Percentiles rank a stretch among this genome's conserved stretches.
Evolutionary conservation across 2,329 filamentous ascomycete species (phyloP).

Genomic region (Sporothrix globosa): DNA sequence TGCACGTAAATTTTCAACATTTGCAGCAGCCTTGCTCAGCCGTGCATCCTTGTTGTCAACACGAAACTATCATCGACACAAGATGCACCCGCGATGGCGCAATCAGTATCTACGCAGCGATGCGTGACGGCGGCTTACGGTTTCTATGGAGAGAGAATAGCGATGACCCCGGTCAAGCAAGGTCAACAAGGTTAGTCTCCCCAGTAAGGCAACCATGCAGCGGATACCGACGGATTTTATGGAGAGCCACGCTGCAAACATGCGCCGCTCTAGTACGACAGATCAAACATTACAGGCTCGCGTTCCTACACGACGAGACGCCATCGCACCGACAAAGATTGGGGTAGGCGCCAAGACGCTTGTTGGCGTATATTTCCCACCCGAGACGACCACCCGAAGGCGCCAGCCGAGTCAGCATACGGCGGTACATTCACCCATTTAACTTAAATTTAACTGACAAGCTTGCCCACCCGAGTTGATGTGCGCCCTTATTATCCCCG

Average conservation of each 20-base stretch:
- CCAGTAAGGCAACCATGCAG: neutral
- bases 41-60: neutral
- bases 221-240: neutral
- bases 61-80: neutral
- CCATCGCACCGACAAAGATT: neutral
- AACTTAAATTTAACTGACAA: neutral
- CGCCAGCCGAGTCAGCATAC: neutral
- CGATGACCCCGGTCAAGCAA: neutral
- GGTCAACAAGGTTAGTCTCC: neutral
- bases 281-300: no score
- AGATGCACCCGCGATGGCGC: constrained; percentile 22
- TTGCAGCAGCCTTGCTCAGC: neutral
- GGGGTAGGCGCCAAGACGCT: no score
- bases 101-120: neutral
- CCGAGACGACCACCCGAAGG: constrained; percentile 4
- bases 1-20: no score
- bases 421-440: no score
- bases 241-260: neutral
- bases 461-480: neutral
- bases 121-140: neutral
- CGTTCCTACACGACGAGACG: constrained; percentile 7
- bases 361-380: no score
- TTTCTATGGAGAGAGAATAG: no score
- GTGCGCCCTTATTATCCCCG: neutral
- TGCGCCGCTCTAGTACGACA: neutral